Conservation (phyloP, 1,139 yeast species). For the Taphrina flavorubra region DNA sequence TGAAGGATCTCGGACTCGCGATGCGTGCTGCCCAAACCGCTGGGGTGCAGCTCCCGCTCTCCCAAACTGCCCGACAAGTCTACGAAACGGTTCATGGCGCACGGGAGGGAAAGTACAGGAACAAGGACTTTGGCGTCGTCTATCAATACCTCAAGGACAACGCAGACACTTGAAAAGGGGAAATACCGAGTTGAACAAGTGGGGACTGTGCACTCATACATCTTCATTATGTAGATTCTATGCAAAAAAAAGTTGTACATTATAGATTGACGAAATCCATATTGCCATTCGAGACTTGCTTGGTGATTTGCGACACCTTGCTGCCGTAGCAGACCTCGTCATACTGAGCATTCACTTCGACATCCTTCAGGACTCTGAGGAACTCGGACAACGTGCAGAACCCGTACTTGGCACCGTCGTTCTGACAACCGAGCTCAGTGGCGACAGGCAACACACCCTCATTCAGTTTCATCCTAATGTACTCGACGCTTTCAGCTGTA, state of each 20-base stretch:
- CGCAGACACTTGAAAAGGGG: background rate
- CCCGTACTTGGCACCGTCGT: slow-evolving; percentile 18
- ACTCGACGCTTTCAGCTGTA: slow-evolving; percentile 3
- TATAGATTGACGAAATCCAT: background rate
- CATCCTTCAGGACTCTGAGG: slow-evolving; percentile 4
- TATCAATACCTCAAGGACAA: slow-evolving; percentile 47
- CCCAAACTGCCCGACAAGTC: slow-evolving; percentile 49
- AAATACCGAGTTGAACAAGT: too few relatives aligned
- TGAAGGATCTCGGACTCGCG: slow-evolving; percentile 65
- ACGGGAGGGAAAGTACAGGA: slow-evolving; percentile 43
- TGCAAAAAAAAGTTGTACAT: background rate
- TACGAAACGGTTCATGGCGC: slow-evolving; percentile 49
- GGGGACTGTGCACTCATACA: background rate
- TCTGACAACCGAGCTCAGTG: slow-evolving; percentile 12
- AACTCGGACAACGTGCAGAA: slow-evolving; percentile 11
- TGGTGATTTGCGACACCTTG: slow-evolving; percentile 3
- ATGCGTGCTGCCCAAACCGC: slow-evolving; percentile 56
- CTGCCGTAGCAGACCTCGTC: slow-evolving; percentile 17
- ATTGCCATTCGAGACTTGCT: slow-evolving; percentile 19
- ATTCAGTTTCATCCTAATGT: slow-evolving; percentile 15
- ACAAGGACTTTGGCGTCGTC: slow-evolving; percentile 52
- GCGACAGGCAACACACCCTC: slow-evolving; percentile 14
- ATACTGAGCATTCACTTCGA: slow-evolving; percentile 12
- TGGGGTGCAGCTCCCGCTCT: slow-evolving; percentile 49
- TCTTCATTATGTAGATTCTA: background rate